These are phyloP conservation scores for Pleurotus tuber-regium DNA, from an alignment of 768 basidiomycete genomes.

Conservation along the genomic window DNA sequence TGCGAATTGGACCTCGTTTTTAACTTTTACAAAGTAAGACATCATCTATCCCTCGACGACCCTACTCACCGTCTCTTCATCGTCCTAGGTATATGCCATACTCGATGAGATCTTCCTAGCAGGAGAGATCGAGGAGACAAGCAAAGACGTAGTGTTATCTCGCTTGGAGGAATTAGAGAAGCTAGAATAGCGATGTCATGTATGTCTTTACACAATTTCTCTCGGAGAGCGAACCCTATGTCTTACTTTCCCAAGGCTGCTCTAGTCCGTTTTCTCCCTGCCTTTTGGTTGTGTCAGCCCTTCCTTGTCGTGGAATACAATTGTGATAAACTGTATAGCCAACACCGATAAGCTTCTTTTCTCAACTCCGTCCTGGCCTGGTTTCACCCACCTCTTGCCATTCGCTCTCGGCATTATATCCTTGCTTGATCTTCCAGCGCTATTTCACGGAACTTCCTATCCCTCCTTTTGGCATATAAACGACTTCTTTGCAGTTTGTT, in stretches of 20 bases:
- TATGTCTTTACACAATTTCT: neutral
- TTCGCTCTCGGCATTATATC: neutral
- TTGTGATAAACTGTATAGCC: conserved; percentile 1
- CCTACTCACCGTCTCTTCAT: neutral
- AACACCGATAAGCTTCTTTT: neutral
- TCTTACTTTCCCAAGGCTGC: neutral
- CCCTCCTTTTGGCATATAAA: neutral
- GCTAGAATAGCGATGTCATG: conserved; percentile 56
- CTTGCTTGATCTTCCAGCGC: neutral
- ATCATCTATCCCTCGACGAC: neutral
- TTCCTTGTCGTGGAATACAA: neutral
- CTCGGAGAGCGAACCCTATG: neutral
- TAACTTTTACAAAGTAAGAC: conserved; percentile 93
- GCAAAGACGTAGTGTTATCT: conserved; percentile 91
- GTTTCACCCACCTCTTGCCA: neutral
- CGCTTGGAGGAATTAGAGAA: conserved; percentile 93
- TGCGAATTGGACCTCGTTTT: conserved; percentile 98
- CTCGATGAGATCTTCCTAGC: conserved; percentile 98
- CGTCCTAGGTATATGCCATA: conserved; percentile 89
- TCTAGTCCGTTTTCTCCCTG: neutral
- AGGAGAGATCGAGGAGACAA: conserved; percentile 97
- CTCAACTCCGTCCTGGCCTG: neutral
- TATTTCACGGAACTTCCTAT: neutral
- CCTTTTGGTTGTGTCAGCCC: neutral
- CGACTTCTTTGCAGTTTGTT: neutral